phyloP scores from a whole-genome alignment of 306 rosid species.

The Albizia julibrissin region DNA sequence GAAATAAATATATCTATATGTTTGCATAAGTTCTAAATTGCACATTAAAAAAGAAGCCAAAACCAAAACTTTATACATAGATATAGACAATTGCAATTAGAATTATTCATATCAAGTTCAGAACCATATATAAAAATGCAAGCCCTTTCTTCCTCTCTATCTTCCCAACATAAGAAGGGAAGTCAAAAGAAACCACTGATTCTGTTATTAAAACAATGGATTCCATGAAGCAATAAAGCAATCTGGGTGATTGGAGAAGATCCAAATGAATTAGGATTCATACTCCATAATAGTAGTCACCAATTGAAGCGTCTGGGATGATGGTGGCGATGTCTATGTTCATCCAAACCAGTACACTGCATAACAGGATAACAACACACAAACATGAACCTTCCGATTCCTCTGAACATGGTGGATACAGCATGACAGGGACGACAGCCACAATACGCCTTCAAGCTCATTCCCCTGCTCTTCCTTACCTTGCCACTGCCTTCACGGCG shows the following conservation, averaged over 20 bases:
- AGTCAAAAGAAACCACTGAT: not conserved
- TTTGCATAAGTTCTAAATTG: slow-evolving; percentile 8
- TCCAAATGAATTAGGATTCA: not conserved
- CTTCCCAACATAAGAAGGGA: not conserved
- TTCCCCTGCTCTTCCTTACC: slow-evolving; percentile 26
- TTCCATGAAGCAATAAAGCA: not conserved
- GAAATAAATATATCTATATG: not conserved
- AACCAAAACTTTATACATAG: not conserved
- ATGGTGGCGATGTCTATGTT: slow-evolving; percentile 52
- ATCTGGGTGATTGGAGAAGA: not conserved
- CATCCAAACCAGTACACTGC: slow-evolving; percentile 64
- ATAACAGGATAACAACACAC: slow-evolving; percentile 65
- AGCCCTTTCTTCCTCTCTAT: not conserved
- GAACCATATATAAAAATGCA: not conserved
- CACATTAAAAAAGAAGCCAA: slow-evolving; percentile 14
- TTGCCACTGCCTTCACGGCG: slow-evolving; percentile 8
- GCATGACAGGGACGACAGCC: slow-evolving; percentile 39
- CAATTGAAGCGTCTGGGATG: slow-evolving; percentile 57
- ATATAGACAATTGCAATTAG: not conserved
- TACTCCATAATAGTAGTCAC: not conserved
- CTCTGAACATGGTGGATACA: slow-evolving; percentile 50
- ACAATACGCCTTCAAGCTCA: slow-evolving; percentile 30
- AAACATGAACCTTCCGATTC: slow-evolving; percentile 69
- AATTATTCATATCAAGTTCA: slow-evolving; percentile 15
- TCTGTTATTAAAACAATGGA: not conserved